phyloP scores from a whole-genome alignment of 768 basidiomycete genomes.

The Lanmaoa rubissima region DNA sequence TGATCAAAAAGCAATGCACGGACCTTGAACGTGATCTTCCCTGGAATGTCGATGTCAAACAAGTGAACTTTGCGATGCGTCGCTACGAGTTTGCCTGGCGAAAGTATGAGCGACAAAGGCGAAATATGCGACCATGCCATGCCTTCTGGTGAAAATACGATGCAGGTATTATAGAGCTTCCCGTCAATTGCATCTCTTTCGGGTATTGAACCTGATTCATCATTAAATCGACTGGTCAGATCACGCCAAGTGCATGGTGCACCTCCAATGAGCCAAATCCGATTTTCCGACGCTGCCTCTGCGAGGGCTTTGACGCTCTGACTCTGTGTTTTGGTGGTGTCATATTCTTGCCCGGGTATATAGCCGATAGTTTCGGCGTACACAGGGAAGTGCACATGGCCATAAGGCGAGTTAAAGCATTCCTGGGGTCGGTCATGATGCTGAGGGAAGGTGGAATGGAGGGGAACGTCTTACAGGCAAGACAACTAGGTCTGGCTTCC shows the following conservation, averaged over 20 bases:
- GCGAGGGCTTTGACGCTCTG: conserved; percentile 84
- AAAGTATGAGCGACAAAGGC: neutral
- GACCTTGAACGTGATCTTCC: conserved; percentile 87
- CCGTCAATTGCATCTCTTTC: conserved; percentile 64
- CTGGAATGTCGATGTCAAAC: conserved; percentile 96
- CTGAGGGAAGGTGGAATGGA: neutral
- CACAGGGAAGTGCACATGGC: conserved; percentile 73
- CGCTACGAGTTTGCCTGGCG: conserved; percentile 78
- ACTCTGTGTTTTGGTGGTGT: conserved; percentile 54
- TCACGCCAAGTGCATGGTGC: neutral
- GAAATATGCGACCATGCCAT: conserved; percentile 1
- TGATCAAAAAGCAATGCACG: neutral
- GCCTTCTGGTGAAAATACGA: conserved; percentile 85
- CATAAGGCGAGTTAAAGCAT: conserved; percentile 88
- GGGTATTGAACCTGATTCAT: conserved; percentile 81
- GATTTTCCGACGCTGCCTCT: conserved; percentile 69
- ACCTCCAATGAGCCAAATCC: conserved; percentile 94
- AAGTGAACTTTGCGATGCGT: conserved; percentile 93
- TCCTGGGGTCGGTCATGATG: conserved; percentile 45
- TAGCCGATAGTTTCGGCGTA: conserved; percentile 81
- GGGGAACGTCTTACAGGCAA: conserved; percentile 59
- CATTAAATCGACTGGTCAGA: neutral
- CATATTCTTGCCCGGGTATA: conserved; percentile 55
- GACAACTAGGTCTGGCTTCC: conserved; percentile 77
- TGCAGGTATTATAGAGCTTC: conserved; percentile 90